phyloP scores from a whole-genome alignment of 306 rosid species.

The Quercus variabilis region DNA sequence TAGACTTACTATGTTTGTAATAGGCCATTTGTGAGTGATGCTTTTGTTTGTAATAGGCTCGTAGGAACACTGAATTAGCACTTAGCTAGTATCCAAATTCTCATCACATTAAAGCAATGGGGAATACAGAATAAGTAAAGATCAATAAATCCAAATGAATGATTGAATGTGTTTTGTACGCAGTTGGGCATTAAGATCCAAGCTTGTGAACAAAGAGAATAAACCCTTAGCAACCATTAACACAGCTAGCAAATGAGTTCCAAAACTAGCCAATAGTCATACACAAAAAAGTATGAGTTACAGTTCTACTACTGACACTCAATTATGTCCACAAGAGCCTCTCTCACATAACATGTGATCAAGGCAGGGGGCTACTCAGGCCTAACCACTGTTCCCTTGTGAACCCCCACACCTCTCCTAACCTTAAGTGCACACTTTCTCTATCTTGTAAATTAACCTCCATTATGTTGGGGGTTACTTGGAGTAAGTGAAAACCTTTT shows the following conservation, averaged over 20 bases:
- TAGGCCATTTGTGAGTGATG: too few species aligned
- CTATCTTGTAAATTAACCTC: background rate
- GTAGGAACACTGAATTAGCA: background rate
- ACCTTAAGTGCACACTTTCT: background rate
- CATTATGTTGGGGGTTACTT: background rate
- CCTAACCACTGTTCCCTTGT: slow-evolving; percentile 43
- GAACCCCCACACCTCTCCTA: slow-evolving; percentile 16
- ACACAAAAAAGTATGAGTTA: background rate
- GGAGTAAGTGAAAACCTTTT: slow-evolving; percentile 5
- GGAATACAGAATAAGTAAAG: background rate
- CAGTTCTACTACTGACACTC: background rate
- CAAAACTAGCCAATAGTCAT: background rate
- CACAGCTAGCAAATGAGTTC: background rate
- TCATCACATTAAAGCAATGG: background rate
- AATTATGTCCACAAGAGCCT: slow-evolving; percentile 19
- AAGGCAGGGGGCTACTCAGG: slow-evolving; percentile 21
- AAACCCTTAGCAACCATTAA: background rate
- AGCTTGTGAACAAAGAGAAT: background rate
- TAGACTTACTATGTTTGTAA: too few species aligned
- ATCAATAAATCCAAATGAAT: slow-evolving; percentile 10
- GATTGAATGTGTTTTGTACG: background rate
- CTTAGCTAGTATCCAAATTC: background rate
- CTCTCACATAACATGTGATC: slow-evolving; percentile 36
- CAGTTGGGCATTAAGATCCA: background rate
- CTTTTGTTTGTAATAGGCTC: too few species aligned